These are phyloP conservation scores for Pseudomassariella vexata DNA, from an alignment of 2,329 filamentous ascomycete species.

Conservation along the genomic window DNA sequence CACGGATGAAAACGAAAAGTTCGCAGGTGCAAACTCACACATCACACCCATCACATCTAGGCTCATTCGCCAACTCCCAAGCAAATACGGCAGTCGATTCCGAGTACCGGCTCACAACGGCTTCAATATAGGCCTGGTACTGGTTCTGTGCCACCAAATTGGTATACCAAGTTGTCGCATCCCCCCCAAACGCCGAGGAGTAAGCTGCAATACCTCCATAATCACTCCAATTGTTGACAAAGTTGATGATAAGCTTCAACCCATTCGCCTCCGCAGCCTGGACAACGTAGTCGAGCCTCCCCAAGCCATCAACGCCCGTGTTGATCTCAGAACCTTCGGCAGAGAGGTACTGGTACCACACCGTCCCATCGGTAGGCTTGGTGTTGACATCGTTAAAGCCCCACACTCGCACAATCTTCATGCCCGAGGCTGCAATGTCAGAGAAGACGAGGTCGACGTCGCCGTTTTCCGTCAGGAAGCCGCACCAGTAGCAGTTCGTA, in stretches of 20 bases:
- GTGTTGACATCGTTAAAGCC: constrained; percentile 55
- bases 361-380: constrained; percentile 25
- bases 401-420: constrained; percentile 57
- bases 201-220: constrained; percentile 62
- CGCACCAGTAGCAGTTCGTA: constrained; percentile 49
- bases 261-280: constrained; percentile 50
- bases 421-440: constrained; percentile 42
- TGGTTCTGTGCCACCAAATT: constrained; percentile 44
- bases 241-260: constrained; percentile 58
- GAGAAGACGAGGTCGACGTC: constrained; percentile 49
- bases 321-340: constrained; percentile 52
- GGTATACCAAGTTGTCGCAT: constrained; percentile 50
- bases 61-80: constrained; percentile 51
- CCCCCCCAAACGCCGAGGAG: constrained; percentile 49
- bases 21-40: too few species aligned
- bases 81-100: constrained; percentile 42
- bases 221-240: constrained; percentile 66
- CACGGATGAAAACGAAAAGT: too few species aligned
- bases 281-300: constrained; percentile 61
- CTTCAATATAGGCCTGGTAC: constrained; percentile 45
- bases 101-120: constrained; percentile 42
- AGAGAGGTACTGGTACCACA: constrained; percentile 50
- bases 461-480: constrained; percentile 40
- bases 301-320: constrained; percentile 54
- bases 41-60: constrained; percentile 51